These are phyloP conservation scores for Globisporangium nodosum DNA, from an alignment of 352 stramenopile species.

Conservation along the genomic window DNA sequence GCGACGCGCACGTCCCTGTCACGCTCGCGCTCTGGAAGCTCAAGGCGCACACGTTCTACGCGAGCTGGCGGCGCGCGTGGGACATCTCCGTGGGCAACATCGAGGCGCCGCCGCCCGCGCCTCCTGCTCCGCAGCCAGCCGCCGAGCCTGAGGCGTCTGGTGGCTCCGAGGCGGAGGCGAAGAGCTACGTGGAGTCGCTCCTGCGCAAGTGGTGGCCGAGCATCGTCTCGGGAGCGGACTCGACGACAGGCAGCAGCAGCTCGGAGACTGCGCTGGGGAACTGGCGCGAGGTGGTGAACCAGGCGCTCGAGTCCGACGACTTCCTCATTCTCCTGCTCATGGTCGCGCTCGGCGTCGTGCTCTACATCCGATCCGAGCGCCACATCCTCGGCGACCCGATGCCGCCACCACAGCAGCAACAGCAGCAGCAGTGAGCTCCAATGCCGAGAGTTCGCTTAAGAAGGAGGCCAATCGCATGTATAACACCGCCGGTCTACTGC, in stretches of 20 bases:
- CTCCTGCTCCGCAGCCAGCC: background rate
- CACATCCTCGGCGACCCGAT: slow-evolving; percentile 30
- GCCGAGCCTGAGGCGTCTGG: background rate
- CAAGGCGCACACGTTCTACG: slow-evolving; percentile 43
- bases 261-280: slow-evolving; percentile 6
- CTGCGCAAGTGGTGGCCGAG: slow-evolving; percentile 30
- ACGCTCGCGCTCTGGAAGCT: slow-evolving; percentile 83
- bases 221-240: slow-evolving; percentile 14
- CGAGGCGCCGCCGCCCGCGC: slow-evolving; percentile 11
- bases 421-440: background rate
- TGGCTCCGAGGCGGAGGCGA: slow-evolving; percentile 1
- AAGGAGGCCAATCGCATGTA: background rate
- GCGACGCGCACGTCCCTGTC: slow-evolving; percentile 72
- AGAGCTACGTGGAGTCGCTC: slow-evolving; percentile 19
- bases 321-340: slow-evolving; percentile 56
- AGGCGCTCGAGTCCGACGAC: slow-evolving; percentile 50
- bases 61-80: slow-evolving; percentile 58
- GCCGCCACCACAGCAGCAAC: slow-evolving; percentile 13
- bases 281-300: slow-evolving; percentile 24
- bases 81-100: slow-evolving; percentile 53
- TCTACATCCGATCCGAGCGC: slow-evolving; percentile 72
- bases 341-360: slow-evolving; percentile 53
- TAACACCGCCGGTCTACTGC: background rate
- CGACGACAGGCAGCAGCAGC: slow-evolving; percentile 3
- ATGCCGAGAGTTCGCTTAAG: background rate